These are phyloP conservation scores for Wallacemonas sp. DNA, from an alignment of 208 protist genomes.

Conservation along the genomic window DNA sequence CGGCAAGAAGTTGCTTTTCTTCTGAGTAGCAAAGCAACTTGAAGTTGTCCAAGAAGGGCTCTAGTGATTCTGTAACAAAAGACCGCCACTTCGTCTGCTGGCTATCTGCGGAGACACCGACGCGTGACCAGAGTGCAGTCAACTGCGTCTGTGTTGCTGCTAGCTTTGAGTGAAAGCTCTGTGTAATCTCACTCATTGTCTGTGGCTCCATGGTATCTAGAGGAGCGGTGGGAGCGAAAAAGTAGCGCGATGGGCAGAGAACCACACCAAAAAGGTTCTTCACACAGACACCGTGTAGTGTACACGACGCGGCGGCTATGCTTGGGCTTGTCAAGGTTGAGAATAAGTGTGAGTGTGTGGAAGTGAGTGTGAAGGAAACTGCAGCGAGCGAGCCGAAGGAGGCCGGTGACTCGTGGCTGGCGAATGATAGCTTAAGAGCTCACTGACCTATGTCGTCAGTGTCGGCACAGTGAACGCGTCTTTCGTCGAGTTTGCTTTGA, in stretches of 20 bases:
- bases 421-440: too few relatives aligned
- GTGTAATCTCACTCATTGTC: constrained; percentile 1
- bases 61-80: constrained; percentile 38
- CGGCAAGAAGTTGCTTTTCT: constrained; percentile 41
- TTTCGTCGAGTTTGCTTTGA: too few relatives aligned
- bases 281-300: neutral
- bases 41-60: constrained; percentile 48
- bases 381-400: too few relatives aligned
- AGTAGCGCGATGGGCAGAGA: neutral
- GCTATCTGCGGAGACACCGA: constrained; percentile 39
- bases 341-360: neutral
- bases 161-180: neutral
- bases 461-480: too few relatives aligned
- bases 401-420: too few relatives aligned
- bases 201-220: neutral
- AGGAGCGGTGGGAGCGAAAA: constrained; percentile 8
- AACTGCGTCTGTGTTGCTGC: constrained; percentile 5
- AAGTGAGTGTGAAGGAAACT: neutral
- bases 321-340: neutral
- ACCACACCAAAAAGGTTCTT: too few relatives aligned
- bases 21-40: constrained; percentile 34
- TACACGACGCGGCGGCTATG: too few relatives aligned
- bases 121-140: constrained; percentile 36
- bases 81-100: constrained; percentile 29
- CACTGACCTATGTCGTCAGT: too few relatives aligned